Evolutionary conservation across 1,139 yeast genomes (phyloP), one percentile per base, ranked within the genome.

Genomic region (Pneumocystis murina): DNA sequence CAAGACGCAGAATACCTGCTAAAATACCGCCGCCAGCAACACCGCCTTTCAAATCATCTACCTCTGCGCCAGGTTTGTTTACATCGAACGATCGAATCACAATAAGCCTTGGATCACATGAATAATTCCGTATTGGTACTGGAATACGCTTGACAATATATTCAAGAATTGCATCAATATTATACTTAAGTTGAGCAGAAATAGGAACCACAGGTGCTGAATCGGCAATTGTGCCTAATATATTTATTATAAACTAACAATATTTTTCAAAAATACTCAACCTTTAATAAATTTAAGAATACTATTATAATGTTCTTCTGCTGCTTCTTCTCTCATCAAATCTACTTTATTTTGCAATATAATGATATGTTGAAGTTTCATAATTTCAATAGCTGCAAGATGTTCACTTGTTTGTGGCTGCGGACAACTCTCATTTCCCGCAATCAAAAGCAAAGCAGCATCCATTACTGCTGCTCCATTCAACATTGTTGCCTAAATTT

Each of bases 401-500:
- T 94, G 99, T 79, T 94, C 99, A 24, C 96, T 87, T 38, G 99
- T 94, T 80, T 94, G 99, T 60, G 99, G 99, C 80, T 94, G 98
- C 68, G 98, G 99, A 80, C 99, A 94, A 66, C 95, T 84, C 81
- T 94, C 99, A 76, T 94, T 94, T 76, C 97, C 98, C 57, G 98
- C 99, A 75, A 94, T 86, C 70, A 94, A 82, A 72, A 94, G 80
- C 68, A 94, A 80, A 16, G 99, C 99, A 65, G 98, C 99, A 77
- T 94, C 99, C 99, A 94, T 94, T 70, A 94, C 98, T 17, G 99
- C 99, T 58, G 99, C 99, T 75, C 99, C 99, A 62, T 97, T 91
- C 83, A 94, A 85, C 99, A 94, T 94, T 70, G 98, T 94, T 82
- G 97, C 90, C 54, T 41, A 41, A 17, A 17, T 16, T 40, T 33